Percentiles rank a stretch among this genome's conserved stretches.
Evolutionary conservation across 1,284 basidiomycete genomes (phyloP).

Genomic region (Malassezia cuniculi): DNA sequence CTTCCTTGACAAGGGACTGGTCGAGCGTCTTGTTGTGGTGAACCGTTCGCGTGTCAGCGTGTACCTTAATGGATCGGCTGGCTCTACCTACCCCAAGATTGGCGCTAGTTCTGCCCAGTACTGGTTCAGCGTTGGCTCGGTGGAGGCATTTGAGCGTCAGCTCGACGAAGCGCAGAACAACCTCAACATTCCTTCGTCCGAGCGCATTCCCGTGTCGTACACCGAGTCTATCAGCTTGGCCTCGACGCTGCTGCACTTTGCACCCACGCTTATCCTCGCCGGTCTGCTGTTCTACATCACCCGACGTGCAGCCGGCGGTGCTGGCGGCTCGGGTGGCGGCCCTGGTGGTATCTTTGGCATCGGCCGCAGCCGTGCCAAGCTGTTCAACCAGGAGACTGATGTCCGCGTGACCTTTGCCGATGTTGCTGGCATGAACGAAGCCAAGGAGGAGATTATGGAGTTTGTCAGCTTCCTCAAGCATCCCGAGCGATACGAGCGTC

Average conservation of each 20-base stretch:
- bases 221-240: constrained; percentile 81
- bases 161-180: constrained; percentile 86
- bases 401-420: constrained; percentile 87
- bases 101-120: constrained; percentile 49
- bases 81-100: constrained; percentile 49
- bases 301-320: constrained; percentile 54
- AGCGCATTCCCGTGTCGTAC: constrained; percentile 92
- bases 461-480: constrained; percentile 99
- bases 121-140: constrained; percentile 92
- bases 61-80: constrained; percentile 67
- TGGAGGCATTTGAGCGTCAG: constrained; percentile 90
- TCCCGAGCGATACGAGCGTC: constrained; percentile 79
- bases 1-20: constrained; percentile 87
- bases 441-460: constrained; percentile 99
- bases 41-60: constrained; percentile 81
- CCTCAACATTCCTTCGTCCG: constrained; percentile 74
- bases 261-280: constrained; percentile 79
- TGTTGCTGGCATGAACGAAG: constrained; percentile 98
- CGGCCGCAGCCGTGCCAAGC: constrained; percentile 83
- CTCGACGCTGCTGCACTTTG: constrained; percentile 75
- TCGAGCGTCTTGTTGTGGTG: constrained; percentile 84
- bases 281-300: constrained; percentile 84
- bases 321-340: constrained; percentile 41
- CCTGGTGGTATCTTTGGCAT: constrained; percentile 91
- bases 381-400: constrained; percentile 95